These are phyloP conservation scores for Penicillium bovifimosum DNA, from an alignment of 495 filamentous ascomycete species.

Conservation along the genomic window DNA sequence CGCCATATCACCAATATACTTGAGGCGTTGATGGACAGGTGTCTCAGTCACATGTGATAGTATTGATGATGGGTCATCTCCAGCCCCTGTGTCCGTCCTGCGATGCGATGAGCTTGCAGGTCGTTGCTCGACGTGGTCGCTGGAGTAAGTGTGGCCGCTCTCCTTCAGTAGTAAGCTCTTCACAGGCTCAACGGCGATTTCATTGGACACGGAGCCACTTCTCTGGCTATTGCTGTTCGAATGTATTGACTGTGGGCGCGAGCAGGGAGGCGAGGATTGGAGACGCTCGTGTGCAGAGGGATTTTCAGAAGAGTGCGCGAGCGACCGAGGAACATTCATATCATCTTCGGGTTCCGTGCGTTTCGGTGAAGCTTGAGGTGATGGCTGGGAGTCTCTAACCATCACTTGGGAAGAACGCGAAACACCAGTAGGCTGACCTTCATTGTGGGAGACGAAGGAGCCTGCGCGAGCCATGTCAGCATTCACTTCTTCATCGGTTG, in stretches of 20 bases:
- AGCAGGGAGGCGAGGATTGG: constrained; percentile 24
- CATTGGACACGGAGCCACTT: not conserved
- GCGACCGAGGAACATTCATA: not conserved
- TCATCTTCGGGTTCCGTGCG: not conserved
- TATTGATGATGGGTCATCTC: constrained; percentile 37
- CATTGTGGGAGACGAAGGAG: not conserved
- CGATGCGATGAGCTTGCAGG: not conserved
- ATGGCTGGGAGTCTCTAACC: constrained; percentile 47
- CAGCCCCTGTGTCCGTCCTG: constrained; percentile 5
- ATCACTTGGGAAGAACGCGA: constrained; percentile 33
- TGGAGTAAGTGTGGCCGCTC: constrained; percentile 10
- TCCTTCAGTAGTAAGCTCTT: constrained; percentile 9
- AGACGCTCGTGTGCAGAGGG: constrained; percentile 28
- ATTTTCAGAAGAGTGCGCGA: constrained; percentile 9
- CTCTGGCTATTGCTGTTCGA: not conserved
- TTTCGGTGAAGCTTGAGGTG: constrained; percentile 21
- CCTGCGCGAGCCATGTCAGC: not conserved
- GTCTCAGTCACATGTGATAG: constrained; percentile 40
- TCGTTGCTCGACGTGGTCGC: constrained; percentile 6
- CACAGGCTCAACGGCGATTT: not conserved
- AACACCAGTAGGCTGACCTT: constrained; percentile 9
- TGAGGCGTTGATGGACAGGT: constrained; percentile 28
- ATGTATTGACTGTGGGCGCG: constrained; percentile 3
- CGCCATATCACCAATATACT: constrained; percentile 23
- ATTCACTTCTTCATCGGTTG: constrained; percentile 1